Evolutionary conservation across 140 eudicot genomes (phyloP).

Genomic region (Anethum foeniculum): DNA sequence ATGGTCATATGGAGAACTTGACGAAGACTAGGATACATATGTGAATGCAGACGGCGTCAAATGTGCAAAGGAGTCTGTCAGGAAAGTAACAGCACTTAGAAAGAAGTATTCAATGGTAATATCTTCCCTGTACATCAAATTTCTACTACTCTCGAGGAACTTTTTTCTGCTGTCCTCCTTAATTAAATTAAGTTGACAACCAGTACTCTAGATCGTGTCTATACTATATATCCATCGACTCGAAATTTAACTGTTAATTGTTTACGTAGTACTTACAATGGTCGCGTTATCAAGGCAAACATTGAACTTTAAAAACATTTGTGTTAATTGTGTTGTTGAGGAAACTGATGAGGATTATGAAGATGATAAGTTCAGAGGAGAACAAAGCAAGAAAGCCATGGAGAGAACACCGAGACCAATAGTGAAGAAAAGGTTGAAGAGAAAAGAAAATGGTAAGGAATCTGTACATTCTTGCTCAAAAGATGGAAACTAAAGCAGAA

Average conservation of each 20-base stretch:
- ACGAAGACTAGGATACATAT: neutral
- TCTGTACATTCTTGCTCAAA: no score
- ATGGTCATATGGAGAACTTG: neutral
- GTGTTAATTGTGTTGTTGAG: neutral
- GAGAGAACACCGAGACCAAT: neutral
- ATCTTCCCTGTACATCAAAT: neutral
- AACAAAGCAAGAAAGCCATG: neutral
- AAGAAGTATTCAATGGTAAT: neutral
- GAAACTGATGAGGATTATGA: neutral
- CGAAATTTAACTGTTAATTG: no score
- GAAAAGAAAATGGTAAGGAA: no score
- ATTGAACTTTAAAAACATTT: no score
- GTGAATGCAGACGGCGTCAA: neutral
- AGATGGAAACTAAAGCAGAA: no score
- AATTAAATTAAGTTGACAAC: no score
- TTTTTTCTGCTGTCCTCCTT: no score
- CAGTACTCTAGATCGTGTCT: no score
- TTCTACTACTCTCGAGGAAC: neutral
- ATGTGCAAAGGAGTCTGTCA: neutral
- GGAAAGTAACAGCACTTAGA: neutral
- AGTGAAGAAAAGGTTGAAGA: neutral
- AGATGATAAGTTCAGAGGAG: neutral
- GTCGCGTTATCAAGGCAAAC: neutral
- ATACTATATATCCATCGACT: no score
- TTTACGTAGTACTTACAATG: neutral